Conservation (phyloP, 352 stramenopile genomes). For the Phytophthora pseudosyringae region DNA sequence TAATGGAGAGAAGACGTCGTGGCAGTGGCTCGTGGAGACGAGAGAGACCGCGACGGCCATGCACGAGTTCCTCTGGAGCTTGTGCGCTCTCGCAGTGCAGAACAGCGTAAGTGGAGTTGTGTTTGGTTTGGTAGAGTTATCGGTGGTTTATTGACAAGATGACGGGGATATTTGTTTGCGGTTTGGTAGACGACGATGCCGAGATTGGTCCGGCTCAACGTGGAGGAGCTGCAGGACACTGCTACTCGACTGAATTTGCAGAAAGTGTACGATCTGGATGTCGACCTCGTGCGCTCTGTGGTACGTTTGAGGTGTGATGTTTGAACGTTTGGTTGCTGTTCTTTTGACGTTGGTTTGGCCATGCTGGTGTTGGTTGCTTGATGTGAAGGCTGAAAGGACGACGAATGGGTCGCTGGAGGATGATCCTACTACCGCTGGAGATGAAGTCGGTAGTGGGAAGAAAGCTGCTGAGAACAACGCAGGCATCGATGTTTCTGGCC, state of each 20-base stretch:
- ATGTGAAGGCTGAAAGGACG: conserved; percentile 45
- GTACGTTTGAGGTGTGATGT: conserved; percentile 21
- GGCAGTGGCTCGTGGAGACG: conserved; percentile 71
- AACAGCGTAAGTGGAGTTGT: conserved; percentile 43
- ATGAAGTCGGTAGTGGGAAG: conserved; percentile 10
- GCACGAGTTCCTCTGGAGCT: conserved; percentile 78
- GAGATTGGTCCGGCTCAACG: conserved; percentile 59
- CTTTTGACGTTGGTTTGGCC: neutral
- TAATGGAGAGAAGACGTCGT: conserved; percentile 47
- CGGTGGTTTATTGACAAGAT: neutral
- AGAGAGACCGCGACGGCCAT: conserved; percentile 55
- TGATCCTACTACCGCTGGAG: neutral
- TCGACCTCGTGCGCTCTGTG: conserved; percentile 63
- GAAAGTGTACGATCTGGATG: conserved; percentile 72
- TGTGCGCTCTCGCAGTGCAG: conserved; percentile 63
- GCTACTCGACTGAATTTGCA: conserved; percentile 56
- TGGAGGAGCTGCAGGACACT: conserved; percentile 66
- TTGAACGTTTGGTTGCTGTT: conserved; percentile 1
- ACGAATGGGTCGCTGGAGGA: conserved; percentile 25
- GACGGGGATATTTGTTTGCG: neutral
- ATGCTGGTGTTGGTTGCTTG: neutral
- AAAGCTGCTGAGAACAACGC: conserved; percentile 14
- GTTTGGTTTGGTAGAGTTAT: neutral
- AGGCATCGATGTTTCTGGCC: conserved; percentile 28
- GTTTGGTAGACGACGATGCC: conserved; percentile 46